Conservation (phyloP, 2,329 filamentous ascomycete species). For the Aspergillus novofumigatus region DNA sequence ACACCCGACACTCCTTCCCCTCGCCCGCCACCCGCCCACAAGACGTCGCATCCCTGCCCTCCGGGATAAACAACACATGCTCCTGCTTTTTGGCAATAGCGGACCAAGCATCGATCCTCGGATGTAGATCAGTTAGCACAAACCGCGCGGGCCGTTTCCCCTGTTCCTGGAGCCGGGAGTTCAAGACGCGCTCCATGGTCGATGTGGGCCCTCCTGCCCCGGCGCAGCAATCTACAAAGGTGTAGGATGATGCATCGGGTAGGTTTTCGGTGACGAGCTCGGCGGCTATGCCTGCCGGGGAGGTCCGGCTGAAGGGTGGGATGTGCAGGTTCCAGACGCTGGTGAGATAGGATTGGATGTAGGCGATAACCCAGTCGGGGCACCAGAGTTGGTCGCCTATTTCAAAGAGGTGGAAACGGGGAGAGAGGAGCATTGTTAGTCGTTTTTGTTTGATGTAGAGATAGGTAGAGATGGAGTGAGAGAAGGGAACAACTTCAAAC, state of each 20-base stretch:
- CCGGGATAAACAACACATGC: constrained; percentile 56
- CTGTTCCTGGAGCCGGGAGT: constrained; percentile 33
- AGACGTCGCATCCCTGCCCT: constrained; percentile 60
- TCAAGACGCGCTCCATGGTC: constrained; percentile 57
- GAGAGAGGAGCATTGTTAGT: constrained; percentile 3
- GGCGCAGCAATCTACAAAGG: constrained; percentile 71
- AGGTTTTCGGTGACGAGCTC: constrained; percentile 34
- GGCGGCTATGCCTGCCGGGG: constrained; percentile 12
- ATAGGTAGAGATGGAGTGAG: neutral
- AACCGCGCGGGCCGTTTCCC: constrained; percentile 47
- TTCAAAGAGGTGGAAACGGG: constrained; percentile 57
- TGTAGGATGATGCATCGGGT: constrained; percentile 49
- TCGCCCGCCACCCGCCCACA: constrained; percentile 34
- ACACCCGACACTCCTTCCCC: constrained; percentile 62
- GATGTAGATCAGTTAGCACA: constrained; percentile 63
- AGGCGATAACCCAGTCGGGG: constrained; percentile 59
- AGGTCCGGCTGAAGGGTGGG: constrained; percentile 12
- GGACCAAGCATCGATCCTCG: constrained; percentile 59
- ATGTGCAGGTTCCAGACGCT: constrained; percentile 20
- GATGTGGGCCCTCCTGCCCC: constrained; percentile 70
- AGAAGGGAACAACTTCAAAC: no score
- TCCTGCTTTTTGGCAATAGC: constrained; percentile 49
- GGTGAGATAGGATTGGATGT: constrained; percentile 28
- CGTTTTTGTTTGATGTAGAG: neutral
- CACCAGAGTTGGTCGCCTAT: constrained; percentile 65